Percentiles rank a stretch among this genome's conserved stretches.
These are phyloP conservation scores for Talaromyces adpressus DNA, from an alignment of 495 filamentous ascomycete species.

Conservation along the genomic window DNA sequence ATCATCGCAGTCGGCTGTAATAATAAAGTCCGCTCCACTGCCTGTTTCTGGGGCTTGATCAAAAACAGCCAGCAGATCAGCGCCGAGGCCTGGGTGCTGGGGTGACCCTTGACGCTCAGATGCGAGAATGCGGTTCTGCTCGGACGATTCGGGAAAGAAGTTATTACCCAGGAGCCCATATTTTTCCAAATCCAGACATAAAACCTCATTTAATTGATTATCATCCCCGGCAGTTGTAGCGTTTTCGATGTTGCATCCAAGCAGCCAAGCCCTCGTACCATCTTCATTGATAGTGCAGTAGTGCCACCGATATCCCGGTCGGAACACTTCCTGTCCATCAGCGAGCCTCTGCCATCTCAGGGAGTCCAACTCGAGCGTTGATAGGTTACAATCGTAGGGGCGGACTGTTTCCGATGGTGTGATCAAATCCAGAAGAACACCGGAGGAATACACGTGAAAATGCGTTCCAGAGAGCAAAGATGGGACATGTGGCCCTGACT, in stretches of 20 bases:
- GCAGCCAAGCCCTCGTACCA: conserved; percentile 89
- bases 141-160: conserved; percentile 50
- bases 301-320: conserved; percentile 85
- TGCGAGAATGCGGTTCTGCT: conserved; percentile 46
- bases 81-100: conserved; percentile 59
- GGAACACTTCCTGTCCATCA: conserved; percentile 88
- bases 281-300: conserved; percentile 92
- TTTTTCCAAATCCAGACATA: conserved; percentile 79
- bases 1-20: conserved; percentile 72
- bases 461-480: conserved; percentile 83
- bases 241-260: conserved; percentile 79
- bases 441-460: conserved; percentile 91
- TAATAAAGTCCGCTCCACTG: conserved; percentile 76
- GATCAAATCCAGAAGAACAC: conserved; percentile 85
- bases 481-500: conserved; percentile 81
- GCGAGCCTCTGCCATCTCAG: conserved; percentile 90
- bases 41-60: conserved; percentile 70
- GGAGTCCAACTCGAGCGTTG: conserved; percentile 75
- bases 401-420: conserved; percentile 82
- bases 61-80: conserved; percentile 78
- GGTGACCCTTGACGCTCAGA: conserved; percentile 40
- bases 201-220: conserved; percentile 88
- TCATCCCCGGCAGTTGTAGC: conserved; percentile 53
- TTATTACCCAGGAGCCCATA: conserved; percentile 85
- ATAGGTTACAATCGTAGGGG: conserved; percentile 81